Percentiles rank a stretch among this genome's conserved stretches.
phyloP scores from a whole-genome alignment of 2,329 filamentous ascomycete species.

The Claviceps paspali region DNA sequence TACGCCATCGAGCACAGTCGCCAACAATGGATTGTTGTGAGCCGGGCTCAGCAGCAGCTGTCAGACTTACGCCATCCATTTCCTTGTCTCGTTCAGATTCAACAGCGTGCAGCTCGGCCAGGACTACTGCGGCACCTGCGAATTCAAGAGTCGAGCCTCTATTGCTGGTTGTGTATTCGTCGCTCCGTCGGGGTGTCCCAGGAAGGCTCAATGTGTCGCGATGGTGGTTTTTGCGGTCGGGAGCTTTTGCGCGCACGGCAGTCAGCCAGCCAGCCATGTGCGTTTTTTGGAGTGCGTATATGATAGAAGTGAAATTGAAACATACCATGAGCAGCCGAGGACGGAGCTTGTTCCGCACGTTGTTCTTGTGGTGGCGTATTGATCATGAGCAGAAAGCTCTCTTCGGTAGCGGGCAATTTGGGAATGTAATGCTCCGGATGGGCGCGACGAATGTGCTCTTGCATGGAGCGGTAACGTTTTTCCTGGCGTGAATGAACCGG shows the following conservation, averaged over 20 bases:
- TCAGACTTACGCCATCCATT: constrained; percentile 50
- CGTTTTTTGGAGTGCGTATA: not conserved
- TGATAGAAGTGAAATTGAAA: constrained; percentile 2
- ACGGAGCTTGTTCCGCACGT: constrained; percentile 23
- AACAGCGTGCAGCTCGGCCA: constrained; percentile 69
- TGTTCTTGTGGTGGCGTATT: constrained; percentile 69
- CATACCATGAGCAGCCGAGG: constrained; percentile 19
- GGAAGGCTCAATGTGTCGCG: constrained; percentile 51
- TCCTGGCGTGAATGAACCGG: constrained; percentile 39
- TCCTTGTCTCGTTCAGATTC: constrained; percentile 66
- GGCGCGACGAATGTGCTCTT: constrained; percentile 94
- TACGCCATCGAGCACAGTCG: constrained; percentile 1
- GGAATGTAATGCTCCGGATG: constrained; percentile 96
- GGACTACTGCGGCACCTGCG: constrained; percentile 64
- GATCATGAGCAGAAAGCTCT: constrained; percentile 95
- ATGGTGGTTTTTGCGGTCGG: constrained; percentile 36
- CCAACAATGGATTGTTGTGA: constrained; percentile 12
- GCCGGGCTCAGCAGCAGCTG: constrained; percentile 11
- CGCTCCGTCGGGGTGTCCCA: constrained; percentile 52
- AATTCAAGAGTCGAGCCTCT: constrained; percentile 33
- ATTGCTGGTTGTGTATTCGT: constrained; percentile 45
- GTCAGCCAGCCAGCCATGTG: too few relatives aligned
- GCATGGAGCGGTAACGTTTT: constrained; percentile 95
- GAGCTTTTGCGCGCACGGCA: constrained; percentile 26
- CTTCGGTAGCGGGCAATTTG: constrained; percentile 93